phyloP scores from a whole-genome alignment of 73 alveolate genomes.

The Urostyla sp. region DNA sequence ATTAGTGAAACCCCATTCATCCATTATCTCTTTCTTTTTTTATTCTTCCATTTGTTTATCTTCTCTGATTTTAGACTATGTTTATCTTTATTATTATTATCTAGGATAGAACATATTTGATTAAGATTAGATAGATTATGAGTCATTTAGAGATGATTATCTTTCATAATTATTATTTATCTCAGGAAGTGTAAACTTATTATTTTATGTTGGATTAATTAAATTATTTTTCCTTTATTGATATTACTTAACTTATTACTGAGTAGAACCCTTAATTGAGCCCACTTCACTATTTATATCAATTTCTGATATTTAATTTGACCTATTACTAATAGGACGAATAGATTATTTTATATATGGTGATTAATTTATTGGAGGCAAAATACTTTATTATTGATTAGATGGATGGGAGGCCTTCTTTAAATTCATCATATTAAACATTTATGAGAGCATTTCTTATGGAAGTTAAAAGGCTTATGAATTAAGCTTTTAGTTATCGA shows the following conservation, averaged over 20 bases:
- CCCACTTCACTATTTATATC: slow-evolving; percentile 40
- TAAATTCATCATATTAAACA: slow-evolving; percentile 47
- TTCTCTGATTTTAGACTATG: slow-evolving; percentile 26
- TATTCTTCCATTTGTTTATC: background rate
- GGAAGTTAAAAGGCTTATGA: slow-evolving; percentile 39
- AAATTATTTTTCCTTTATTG: slow-evolving; percentile 4
- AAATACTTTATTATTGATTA: background rate
- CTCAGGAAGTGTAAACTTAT: too few species aligned
- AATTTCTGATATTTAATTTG: slow-evolving; percentile 40
- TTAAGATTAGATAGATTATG: slow-evolving; percentile 20
- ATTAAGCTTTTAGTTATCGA: slow-evolving; percentile 50
- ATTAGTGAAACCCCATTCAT: slow-evolving; percentile 54
- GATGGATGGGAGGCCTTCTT: background rate
- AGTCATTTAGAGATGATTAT: background rate
- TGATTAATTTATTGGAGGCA: background rate
- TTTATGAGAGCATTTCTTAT: slow-evolving; percentile 51
- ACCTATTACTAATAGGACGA: slow-evolving; percentile 31
- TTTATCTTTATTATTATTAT: slow-evolving; percentile 9
- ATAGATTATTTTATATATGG: background rate
- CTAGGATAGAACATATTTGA: background rate
- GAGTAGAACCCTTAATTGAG: background rate
- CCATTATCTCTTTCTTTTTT: slow-evolving; percentile 32
- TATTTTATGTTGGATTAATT: too few species aligned
- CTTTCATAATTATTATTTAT: background rate
- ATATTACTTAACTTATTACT: background rate